Conservation (phyloP, 371 early-diverging fungal genomes). For the Actinomucor elegans region DNA sequence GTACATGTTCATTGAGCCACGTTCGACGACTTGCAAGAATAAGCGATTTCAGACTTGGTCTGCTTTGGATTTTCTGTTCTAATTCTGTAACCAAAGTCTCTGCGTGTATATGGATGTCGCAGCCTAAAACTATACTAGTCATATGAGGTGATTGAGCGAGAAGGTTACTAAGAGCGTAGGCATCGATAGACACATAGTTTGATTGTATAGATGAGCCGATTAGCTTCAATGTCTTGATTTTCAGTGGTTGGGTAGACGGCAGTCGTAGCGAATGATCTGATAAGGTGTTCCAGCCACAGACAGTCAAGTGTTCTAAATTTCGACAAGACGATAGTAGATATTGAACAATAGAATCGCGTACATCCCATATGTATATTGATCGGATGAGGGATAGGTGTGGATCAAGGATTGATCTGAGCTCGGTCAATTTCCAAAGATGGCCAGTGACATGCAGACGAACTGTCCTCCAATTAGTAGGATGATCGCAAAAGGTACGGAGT, state of each 20-base stretch:
- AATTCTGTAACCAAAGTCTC: conserved; percentile 26
- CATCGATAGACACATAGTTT: conserved; percentile 31
- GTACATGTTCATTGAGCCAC: conserved; percentile 19
- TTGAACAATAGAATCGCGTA: conserved; percentile 28
- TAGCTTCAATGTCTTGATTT: conserved; percentile 14
- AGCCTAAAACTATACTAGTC: conserved; percentile 16
- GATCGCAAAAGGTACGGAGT: conserved; percentile 17
- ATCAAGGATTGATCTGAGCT: conserved; percentile 20
- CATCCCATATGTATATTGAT: conserved; percentile 27
- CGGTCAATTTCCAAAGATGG: conserved; percentile 21
- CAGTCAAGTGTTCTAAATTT: conserved; percentile 23
- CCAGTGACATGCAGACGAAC: neutral
- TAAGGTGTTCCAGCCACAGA: conserved; percentile 35
- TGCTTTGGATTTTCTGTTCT: neutral
- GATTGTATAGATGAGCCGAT: conserved; percentile 19
- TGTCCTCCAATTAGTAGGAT: conserved; percentile 11
- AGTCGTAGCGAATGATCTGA: conserved; percentile 31
- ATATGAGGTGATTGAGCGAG: conserved; percentile 25
- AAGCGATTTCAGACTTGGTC: neutral
- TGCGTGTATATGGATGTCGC: conserved; percentile 33
- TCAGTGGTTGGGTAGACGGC: conserved; percentile 13
- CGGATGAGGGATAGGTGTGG: conserved; percentile 26
- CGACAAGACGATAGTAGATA: conserved; percentile 27
- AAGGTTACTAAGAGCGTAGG: conserved; percentile 22
- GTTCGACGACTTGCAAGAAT: conserved; percentile 17